These are phyloP conservation scores for Cadophora malorum DNA, from an alignment of 2,329 filamentous ascomycete species.

Conservation along the genomic window DNA sequence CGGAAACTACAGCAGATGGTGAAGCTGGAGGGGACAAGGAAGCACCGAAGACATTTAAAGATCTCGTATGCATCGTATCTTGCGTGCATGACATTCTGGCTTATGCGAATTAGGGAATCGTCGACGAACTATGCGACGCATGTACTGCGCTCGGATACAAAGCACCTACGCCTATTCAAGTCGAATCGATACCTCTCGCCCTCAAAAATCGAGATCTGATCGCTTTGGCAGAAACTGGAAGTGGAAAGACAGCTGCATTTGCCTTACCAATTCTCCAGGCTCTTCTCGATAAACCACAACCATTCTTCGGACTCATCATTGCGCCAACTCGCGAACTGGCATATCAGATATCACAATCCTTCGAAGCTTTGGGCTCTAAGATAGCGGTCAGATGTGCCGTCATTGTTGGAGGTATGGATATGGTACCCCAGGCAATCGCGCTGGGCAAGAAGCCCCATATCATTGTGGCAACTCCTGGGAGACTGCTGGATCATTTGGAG, in stretches of 20 bases:
- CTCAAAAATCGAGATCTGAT: conserved; percentile 86
- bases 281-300: conserved; percentile 84
- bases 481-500: conserved; percentile 89
- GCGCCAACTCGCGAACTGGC: conserved; percentile 94
- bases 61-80: conserved; percentile 47
- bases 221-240: conserved; percentile 92
- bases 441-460: conserved; percentile 97
- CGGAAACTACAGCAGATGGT: conserved; percentile 31
- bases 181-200: conserved; percentile 81
- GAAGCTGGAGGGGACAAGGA: conserved; percentile 32
- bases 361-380: conserved; percentile 84
- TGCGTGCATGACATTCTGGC: neutral
- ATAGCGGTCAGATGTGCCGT: conserved; percentile 88
- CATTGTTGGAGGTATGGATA: conserved; percentile 93
- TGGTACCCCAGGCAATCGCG: conserved; percentile 89
- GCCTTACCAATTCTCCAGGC: conserved; percentile 91
- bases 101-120: conserved; percentile 66
- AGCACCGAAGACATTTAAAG: conserved; percentile 54
- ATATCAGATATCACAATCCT: conserved; percentile 85
- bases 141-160: conserved; percentile 85
- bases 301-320: conserved; percentile 86
- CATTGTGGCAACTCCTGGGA: conserved; percentile 88
- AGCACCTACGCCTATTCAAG: conserved; percentile 86
- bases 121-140: conserved; percentile 87
- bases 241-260: conserved; percentile 95